Evolutionary conservation across 306 rosid genomes (phyloP).

Genomic region (Quercus bicolor): DNA sequence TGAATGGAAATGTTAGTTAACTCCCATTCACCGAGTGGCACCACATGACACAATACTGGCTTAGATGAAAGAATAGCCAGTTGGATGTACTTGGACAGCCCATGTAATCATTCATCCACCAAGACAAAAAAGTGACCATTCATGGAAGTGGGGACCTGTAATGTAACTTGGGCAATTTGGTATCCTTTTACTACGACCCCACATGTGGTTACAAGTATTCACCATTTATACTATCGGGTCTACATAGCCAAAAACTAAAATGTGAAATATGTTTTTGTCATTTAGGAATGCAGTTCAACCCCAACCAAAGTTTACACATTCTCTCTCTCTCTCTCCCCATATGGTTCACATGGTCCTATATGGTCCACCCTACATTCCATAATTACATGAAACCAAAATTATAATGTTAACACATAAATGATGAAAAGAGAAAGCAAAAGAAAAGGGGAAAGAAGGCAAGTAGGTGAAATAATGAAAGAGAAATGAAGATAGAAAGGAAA

Average conservation of each 20-base stretch:
- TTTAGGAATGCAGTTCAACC: no score
- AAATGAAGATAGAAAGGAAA: neutral
- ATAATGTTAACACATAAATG: constrained; percentile 6
- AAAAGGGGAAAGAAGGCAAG: neutral
- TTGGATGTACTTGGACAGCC: constrained; percentile 16
- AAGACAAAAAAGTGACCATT: constrained; percentile 15
- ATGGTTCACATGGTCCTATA: constrained; percentile 17
- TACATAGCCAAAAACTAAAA: neutral
- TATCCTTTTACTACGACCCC: neutral
- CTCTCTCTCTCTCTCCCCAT: neutral
- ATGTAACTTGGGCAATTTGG: neutral
- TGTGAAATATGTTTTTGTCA: no score
- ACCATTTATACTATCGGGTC: neutral
- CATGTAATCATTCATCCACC: constrained; percentile 10
- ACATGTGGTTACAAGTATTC: neutral
- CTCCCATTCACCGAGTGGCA: constrained; percentile 6
- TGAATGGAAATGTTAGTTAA: no score
- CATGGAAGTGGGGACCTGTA: constrained; percentile 26
- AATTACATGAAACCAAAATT: constrained; percentile 2
- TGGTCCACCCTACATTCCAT: constrained; percentile 23
- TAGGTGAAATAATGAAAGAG: neutral
- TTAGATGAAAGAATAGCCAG: constrained; percentile 9
- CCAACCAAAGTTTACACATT: no score
- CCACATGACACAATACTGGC: constrained; percentile 15
- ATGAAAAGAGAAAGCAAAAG: neutral